Evolutionary conservation across 1,139 yeast species (phyloP).

Genomic region (Pichia sp.): DNA sequence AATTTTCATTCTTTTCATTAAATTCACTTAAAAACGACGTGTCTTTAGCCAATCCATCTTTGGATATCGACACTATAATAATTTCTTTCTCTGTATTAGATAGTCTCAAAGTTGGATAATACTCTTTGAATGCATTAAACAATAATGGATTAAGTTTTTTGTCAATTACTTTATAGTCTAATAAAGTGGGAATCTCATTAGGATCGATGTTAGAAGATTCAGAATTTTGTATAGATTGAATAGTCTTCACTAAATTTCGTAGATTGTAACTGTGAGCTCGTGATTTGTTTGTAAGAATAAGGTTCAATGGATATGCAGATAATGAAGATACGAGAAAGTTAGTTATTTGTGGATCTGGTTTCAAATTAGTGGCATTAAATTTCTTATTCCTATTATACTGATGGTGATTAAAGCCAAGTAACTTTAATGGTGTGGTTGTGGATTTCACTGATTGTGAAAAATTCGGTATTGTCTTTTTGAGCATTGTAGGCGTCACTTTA

Average conservation of each 20-base stretch:
- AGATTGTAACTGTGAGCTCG: slow-evolving; percentile 3
- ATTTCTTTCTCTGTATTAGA: slow-evolving; percentile 1
- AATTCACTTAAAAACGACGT: slow-evolving; percentile 12
- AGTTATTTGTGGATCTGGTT: background rate
- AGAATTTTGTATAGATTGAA: slow-evolving; percentile 3
- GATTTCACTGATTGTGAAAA: too few relatives aligned
- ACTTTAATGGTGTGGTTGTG: background rate
- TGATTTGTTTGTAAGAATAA: slow-evolving; percentile 5
- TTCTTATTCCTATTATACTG: too few relatives aligned
- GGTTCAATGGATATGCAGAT: slow-evolving; percentile 12
- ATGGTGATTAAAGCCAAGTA: background rate
- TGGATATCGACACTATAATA: slow-evolving; percentile 10
- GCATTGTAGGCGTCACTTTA: too few relatives aligned
- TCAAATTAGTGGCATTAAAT: background rate
- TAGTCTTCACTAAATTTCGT: slow-evolving; percentile 5
- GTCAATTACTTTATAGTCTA: slow-evolving; percentile 16
- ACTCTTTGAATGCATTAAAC: background rate
- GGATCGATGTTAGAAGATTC: slow-evolving; percentile 10
- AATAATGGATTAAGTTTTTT: background rate
- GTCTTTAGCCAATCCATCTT: slow-evolving; percentile 6
- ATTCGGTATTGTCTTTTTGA: too few relatives aligned
- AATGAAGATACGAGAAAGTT: slow-evolving; percentile 1
- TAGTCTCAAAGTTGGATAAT: background rate
- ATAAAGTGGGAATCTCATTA: slow-evolving; percentile 12
- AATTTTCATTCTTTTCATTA: background rate